Conservation (phyloP, 2,329 filamentous ascomycete species). For the Claviceps maximensis region DNA sequence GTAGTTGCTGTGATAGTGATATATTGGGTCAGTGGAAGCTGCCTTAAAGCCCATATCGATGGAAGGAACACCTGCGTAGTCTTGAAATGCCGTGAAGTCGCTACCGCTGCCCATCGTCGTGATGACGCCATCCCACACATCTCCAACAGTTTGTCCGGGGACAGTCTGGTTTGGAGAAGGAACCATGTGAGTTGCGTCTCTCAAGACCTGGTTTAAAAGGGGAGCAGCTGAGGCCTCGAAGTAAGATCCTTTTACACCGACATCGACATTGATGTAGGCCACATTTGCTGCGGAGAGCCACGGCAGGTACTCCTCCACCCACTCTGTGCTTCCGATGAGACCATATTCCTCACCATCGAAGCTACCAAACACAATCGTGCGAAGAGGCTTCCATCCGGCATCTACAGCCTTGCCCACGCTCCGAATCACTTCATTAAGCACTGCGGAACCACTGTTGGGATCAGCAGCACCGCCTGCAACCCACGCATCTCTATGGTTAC, state of each 20-base stretch:
- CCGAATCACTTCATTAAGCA: constrained; percentile 65
- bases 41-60: constrained; percentile 48
- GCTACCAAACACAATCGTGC: constrained; percentile 81
- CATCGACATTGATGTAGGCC: constrained; percentile 78
- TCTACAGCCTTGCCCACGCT: constrained; percentile 59
- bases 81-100: constrained; percentile 64
- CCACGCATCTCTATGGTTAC: constrained; percentile 90
- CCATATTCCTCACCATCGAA: constrained; percentile 82
- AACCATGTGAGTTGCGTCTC: constrained; percentile 50
- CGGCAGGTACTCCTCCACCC: constrained; percentile 79
- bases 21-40: constrained; percentile 38
- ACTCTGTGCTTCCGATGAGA: constrained; percentile 76
- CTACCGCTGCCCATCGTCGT: constrained; percentile 57
- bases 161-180: constrained; percentile 68
- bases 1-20: constrained; percentile 86
- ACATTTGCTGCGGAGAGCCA: constrained; percentile 64
- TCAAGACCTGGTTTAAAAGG: constrained; percentile 59
- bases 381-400: constrained; percentile 46
- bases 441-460: constrained; percentile 70
- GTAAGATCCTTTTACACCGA: constrained; percentile 51
- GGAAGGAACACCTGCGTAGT: constrained; percentile 54
- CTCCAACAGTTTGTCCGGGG: constrained; percentile 53
- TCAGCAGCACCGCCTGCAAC: constrained; percentile 73
- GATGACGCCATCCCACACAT: constrained; percentile 52
- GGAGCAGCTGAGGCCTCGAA: constrained; percentile 59